Evolutionary conservation across 208 protist species (phyloP), one percentile per base, ranked within the genome.

Genomic region (Crithidia fasciculata): DNA sequence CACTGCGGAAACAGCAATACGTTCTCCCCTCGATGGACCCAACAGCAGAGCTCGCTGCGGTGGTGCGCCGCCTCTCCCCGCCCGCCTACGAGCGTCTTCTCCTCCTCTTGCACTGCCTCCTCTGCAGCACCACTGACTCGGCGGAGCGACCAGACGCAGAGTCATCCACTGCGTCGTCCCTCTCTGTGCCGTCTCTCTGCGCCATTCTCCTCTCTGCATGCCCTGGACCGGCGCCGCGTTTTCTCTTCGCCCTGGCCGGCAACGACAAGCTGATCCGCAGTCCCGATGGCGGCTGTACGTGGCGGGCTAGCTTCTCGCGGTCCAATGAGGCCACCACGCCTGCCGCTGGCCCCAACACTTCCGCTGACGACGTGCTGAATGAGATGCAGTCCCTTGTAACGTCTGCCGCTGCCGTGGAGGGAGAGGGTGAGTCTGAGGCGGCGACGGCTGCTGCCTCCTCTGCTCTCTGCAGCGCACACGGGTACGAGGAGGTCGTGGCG

Each of bases 201-300:
- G 40, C 66, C 7, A 12, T 85, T n/a, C 53, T 87, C 5, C 55
- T 71, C 36, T 81, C 52, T 56, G 71, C 80, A 5, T 86, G 76
- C 49, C 80, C 85, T 0, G 76, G 75, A 0, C n/a, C 62, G 1
- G 56, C 74, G 13, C 80, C 82, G 8, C 79, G 86, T 8, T 95
- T 95, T 74, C 63, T 93, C 41, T 89, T 95, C 71, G 84, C 79
- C 6, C 69, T 87, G 10, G 85, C 81, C 7, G 83, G 58, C 45
- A 90, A 88, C 64, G 76, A 69, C 28, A 74, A 74, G 41, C 72
- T 95, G 28, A 58, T 93, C 7, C 85, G 90, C 18, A 92, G 86
- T 63, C 76, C 87, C n/a, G 87, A 95, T 69, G 63, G 77, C 44
- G 90, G 90, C 12, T 47, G 44, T 15, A 85, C 86, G 19, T 95